These are phyloP conservation scores for Stachybotrys elegans DNA, from an alignment of 2,329 filamentous ascomycete species.

Conservation along the genomic window DNA sequence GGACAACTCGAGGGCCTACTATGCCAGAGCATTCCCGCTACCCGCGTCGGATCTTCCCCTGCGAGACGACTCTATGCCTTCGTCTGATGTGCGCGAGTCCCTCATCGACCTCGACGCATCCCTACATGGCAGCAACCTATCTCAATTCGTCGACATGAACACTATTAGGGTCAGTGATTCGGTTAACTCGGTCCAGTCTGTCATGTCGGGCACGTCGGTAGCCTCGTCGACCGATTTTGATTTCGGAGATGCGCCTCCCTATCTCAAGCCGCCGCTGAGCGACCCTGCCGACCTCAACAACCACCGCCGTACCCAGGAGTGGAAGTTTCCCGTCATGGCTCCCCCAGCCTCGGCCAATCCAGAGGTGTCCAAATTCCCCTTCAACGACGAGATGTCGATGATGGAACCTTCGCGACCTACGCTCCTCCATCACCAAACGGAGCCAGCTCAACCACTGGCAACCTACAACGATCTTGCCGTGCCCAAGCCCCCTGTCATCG, in stretches of 20 bases:
- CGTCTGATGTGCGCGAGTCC: slow-evolving; percentile 51
- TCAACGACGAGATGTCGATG: slow-evolving; percentile 26
- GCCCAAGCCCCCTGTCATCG: slow-evolving; percentile 23
- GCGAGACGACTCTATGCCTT: slow-evolving; percentile 47
- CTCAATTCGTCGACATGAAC: slow-evolving; percentile 56
- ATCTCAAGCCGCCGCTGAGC: slow-evolving; percentile 47
- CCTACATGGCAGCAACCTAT: slow-evolving; percentile 49
- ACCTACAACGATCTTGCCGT: slow-evolving; percentile 36
- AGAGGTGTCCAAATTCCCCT: slow-evolving; percentile 47
- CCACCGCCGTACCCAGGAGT: slow-evolving; percentile 48
- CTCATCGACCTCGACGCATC: slow-evolving; percentile 62
- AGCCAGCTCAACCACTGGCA: slow-evolving; percentile 39
- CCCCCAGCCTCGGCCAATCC: slow-evolving; percentile 47
- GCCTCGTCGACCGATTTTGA: slow-evolving; percentile 44
- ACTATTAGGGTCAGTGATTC: slow-evolving; percentile 50
- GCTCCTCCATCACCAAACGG: slow-evolving; percentile 46
- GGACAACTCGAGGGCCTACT: slow-evolving; percentile 58
- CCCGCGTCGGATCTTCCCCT: slow-evolving; percentile 52
- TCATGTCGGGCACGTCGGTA: not conserved
- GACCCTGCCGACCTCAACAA: slow-evolving; percentile 52
- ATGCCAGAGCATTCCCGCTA: slow-evolving; percentile 41
- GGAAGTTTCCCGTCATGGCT: slow-evolving; percentile 53
- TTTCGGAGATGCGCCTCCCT: slow-evolving; percentile 34
- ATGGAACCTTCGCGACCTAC: slow-evolving; percentile 33
- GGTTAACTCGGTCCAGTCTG: slow-evolving; percentile 16